Base-by-base conservation (phyloP, 371 early-diverging fungal genomes). In the Mucor mucedo region DNA sequence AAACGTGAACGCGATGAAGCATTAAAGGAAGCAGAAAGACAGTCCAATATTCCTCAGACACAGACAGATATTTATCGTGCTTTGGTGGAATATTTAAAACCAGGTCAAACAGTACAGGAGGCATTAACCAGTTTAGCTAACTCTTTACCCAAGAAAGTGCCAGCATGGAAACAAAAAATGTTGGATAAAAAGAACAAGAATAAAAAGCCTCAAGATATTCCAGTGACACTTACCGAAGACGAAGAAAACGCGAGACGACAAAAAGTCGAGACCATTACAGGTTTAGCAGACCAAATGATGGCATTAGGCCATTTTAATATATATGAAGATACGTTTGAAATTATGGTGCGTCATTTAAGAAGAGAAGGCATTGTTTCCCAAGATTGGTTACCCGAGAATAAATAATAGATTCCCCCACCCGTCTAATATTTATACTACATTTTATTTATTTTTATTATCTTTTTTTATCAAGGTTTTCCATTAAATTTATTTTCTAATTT, bases 301-400 rank as follows among this genome's bases (percentile, higher is more conserved):
- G 86, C 83, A 2, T 65, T 89, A 28, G 93, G 93, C 4, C 76
- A 87, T 50, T 84, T 87, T 58, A 82, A 86, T 48, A 81, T 91
- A 28, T 93, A 93, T 56, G 89, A 92, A 27, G 86, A 88, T 48
- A 86, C 89, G 0, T 92, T 89, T 66, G 95, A 95, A 69, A 86
- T 84, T 8, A 79, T 91, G 35, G 87, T 92, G 9, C 87, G 93
- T 16, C 66, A 75, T 44, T 80, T 93, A 57, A 86, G 94, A 40
- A 65, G 72, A 29, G 84, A 84, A n/a, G 88, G 83, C 4, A 59
- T 80, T 8, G 84, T 92, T 48, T 66, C 82, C 6, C 81, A 82
- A 39, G 84, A 87, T 62, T 91, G 91, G 92, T 60, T 77, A 10
- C 82, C 87, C n/a, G 52, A 45, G n/a, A 40, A 28, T 42, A 41